phyloP scores from a whole-genome alignment of 2,329 filamentous ascomycete genomes.

The Pseudocercospora musae region DNA sequence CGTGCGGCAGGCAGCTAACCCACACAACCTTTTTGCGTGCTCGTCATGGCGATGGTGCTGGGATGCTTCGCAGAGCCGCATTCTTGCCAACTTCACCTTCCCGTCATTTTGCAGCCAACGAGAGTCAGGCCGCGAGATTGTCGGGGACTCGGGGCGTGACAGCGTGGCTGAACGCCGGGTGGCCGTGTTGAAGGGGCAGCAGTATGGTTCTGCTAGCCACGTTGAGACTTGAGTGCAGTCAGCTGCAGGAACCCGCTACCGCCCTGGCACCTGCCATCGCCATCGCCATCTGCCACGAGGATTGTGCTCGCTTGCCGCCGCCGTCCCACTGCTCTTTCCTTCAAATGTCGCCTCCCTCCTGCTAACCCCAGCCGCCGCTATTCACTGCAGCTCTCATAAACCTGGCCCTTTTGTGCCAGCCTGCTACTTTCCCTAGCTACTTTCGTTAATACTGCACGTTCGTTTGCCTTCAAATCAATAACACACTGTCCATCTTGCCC shows the following conservation, averaged over 20 bases:
- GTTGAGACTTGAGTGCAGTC: too few species aligned
- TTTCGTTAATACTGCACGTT: slow-evolving; percentile 10
- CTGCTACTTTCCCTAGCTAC: neutral
- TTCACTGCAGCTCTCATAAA: slow-evolving; percentile 7
- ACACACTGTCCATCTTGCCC: neutral
- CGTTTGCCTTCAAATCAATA: neutral
- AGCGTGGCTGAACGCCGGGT: neutral
- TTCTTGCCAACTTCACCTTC: neutral
- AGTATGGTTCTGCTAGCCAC: too few species aligned
- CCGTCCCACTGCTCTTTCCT: neutral
- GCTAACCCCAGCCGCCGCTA: neutral
- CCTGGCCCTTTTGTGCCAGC: slow-evolving; percentile 1
- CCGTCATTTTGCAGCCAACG: neutral
- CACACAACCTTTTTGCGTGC: neutral
- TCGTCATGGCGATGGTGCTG: neutral
- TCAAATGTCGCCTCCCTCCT: slow-evolving; percentile 1
- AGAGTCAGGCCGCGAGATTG: too few species aligned
- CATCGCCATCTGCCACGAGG: neutral
- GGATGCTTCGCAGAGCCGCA: neutral
- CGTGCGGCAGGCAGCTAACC: slow-evolving; percentile 11
- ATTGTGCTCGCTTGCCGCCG: neutral
- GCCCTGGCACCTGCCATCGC: neutral
- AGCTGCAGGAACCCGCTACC: slow-evolving; percentile 9
- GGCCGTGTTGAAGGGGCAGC: neutral
- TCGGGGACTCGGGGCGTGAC: too few species aligned